phyloP scores from a whole-genome alignment of 1,284 basidiomycete genomes.

The Cutaneotrichosporon cutaneum region DNA sequence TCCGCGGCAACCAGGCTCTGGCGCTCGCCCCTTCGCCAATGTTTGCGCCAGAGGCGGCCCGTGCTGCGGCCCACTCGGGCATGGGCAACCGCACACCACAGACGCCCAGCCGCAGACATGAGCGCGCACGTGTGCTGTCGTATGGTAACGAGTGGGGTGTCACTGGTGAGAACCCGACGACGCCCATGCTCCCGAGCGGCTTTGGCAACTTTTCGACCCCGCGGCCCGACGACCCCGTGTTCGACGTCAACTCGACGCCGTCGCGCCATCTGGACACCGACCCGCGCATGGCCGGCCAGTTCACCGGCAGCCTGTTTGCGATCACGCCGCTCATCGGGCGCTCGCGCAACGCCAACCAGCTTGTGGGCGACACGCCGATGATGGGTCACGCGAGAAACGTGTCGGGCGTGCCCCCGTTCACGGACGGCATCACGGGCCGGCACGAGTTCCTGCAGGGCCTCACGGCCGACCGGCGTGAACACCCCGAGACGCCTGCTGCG shows the following conservation, averaged over 20 bases:
- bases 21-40: conserved; percentile 49
- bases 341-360: conserved; percentile 34
- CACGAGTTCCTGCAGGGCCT: conserved; percentile 42
- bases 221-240: conserved; percentile 41
- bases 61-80: conserved; percentile 24
- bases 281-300: conserved; percentile 30
- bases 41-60: conserved; percentile 32
- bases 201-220: conserved; percentile 39
- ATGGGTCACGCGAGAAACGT: conserved; percentile 25
- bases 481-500: conserved; percentile 21
- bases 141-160: conserved; percentile 45
- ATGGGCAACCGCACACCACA: conserved; percentile 26
- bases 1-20: conserved; percentile 43
- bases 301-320: conserved; percentile 45
- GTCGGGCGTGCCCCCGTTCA: conserved; percentile 22
- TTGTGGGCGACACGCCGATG: conserved; percentile 27
- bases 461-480: conserved; percentile 15
- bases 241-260: conserved; percentile 50
- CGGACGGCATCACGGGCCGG: conserved; percentile 30
- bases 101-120: conserved; percentile 26
- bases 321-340: conserved; percentile 44
- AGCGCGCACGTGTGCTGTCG: conserved; percentile 43
- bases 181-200: conserved; percentile 36
- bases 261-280: conserved; percentile 46
- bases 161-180: conserved; percentile 39